These are phyloP conservation scores for Chrysosporium queenslandicum DNA, from an alignment of 2,329 filamentous ascomycete genomes.

Conservation along the genomic window DNA sequence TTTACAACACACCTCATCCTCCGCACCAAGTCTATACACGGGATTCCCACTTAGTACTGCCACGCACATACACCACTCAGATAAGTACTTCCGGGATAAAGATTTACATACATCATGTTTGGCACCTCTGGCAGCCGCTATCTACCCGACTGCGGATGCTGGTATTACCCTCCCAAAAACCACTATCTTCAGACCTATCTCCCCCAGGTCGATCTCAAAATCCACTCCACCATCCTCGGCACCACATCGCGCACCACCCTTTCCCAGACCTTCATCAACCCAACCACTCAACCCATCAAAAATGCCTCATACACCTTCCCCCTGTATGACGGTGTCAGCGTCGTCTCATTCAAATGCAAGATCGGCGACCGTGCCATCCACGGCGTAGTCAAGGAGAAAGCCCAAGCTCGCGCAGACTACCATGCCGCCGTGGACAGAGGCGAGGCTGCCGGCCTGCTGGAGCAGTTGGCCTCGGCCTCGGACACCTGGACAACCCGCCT, in stretches of 20 bases:
- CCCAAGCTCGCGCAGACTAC: constrained; percentile 52
- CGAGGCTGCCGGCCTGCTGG: constrained; percentile 54
- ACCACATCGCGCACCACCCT: constrained; percentile 34
- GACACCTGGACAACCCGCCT: constrained; percentile 56
- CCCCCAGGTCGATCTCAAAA: constrained; percentile 48
- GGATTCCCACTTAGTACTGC: no score
- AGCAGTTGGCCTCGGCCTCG: constrained; percentile 52
- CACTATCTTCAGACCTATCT: constrained; percentile 35
- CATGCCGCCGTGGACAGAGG: constrained; percentile 48
- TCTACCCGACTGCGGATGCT: constrained; percentile 9
- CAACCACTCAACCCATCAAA: constrained; percentile 38
- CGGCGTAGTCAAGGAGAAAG: constrained; percentile 57
- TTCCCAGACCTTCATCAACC: constrained; percentile 54
- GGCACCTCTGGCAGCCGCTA: no score
- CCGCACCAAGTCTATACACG: no score
- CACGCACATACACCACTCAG: no score
- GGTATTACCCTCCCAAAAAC: neutral
- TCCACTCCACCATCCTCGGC: constrained; percentile 52
- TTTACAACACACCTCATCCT: no score
- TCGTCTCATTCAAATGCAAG: constrained; percentile 57
- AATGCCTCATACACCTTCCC: constrained; percentile 60
- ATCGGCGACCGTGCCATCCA: constrained; percentile 47
- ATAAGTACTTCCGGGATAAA: no score
- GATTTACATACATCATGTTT: no score
- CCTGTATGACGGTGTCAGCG: constrained; percentile 60